Percentiles rank a stretch among this genome's conserved stretches.
These are phyloP conservation scores for Chlamydomonas sp. DNA, from an alignment of 139 green algal genomes.

Conservation along the genomic window DNA sequence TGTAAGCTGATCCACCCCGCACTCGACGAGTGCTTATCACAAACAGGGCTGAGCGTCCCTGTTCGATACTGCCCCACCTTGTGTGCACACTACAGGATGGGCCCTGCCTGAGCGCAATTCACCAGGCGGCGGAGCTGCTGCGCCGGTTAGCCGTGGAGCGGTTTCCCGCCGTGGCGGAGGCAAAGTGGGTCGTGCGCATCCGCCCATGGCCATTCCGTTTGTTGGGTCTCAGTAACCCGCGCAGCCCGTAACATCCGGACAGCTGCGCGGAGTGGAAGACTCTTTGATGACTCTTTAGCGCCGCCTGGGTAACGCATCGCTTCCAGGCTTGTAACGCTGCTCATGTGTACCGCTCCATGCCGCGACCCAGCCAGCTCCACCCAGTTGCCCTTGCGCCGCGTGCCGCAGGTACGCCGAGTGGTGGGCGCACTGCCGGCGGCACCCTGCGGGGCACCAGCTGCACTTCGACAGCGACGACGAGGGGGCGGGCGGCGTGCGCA, in stretches of 20 bases:
- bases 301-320: no score
- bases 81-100: conserved; percentile 20
- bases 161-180: conserved; percentile 46
- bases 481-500: conserved; percentile 48
- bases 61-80: not conserved
- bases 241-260: no score
- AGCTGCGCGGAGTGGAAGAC: no score
- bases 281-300: no score
- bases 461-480: conserved; percentile 71
- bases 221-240: no score
- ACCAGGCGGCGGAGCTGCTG: conserved; percentile 43
- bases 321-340: no score
- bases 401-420: conserved; percentile 18
- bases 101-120: conserved; percentile 22
- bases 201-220: no score
- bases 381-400: no score
- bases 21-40: not conserved
- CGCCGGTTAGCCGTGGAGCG: conserved; percentile 9
- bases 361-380: no score
- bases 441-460: conserved; percentile 67
- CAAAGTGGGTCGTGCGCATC: not conserved
- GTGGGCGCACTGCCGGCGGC: conserved; percentile 62
- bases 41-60: not conserved
- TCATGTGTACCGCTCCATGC: no score
- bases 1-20: not conserved